Evolutionary conservation across 768 basidiomycete species (phyloP).

Genomic region (Rhodosporidiobolus sp.): DNA sequence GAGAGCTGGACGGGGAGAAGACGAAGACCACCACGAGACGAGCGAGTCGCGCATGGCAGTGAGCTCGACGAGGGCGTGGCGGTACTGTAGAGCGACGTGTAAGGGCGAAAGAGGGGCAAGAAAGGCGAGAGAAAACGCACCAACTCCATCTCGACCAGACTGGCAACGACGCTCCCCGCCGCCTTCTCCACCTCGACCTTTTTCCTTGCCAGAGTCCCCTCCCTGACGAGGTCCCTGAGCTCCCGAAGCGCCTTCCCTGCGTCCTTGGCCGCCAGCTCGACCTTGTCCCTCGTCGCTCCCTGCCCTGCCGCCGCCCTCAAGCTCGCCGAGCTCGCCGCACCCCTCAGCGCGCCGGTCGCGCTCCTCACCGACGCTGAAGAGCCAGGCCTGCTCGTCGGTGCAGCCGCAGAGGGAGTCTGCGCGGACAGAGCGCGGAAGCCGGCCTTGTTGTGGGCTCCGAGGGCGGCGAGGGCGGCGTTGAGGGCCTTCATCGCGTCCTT

Average conservation of each 20-base stretch:
- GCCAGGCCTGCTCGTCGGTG: neutral
- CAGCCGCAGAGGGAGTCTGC: neutral
- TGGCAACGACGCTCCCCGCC: slow-evolving; percentile 64
- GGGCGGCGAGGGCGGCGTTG: slow-evolving; percentile 18
- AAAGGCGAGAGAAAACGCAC: slow-evolving; percentile 58
- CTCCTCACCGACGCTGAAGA: neutral
- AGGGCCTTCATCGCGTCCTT: slow-evolving; percentile 23
- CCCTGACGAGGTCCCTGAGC: slow-evolving; percentile 51
- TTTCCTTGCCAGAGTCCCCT: slow-evolving; percentile 45
- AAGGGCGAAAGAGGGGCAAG: slow-evolving; percentile 23
- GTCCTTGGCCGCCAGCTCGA: slow-evolving; percentile 10
- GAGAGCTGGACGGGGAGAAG: slow-evolving; percentile 47
- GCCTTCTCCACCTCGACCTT: slow-evolving; percentile 69
- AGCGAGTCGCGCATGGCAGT: slow-evolving; percentile 18
- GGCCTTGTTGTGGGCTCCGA: slow-evolving; percentile 9
- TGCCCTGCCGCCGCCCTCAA: slow-evolving; percentile 45
- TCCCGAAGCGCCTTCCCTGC: slow-evolving; percentile 52
- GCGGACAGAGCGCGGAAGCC: slow-evolving; percentile 18
- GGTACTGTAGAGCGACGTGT: slow-evolving; percentile 14
- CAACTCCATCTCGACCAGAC: slow-evolving; percentile 66
- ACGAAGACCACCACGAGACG: slow-evolving; percentile 29
- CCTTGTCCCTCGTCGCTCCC: slow-evolving; percentile 4
- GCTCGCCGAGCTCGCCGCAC: slow-evolving; percentile 44
- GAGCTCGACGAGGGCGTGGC: slow-evolving; percentile 23
- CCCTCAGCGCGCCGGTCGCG: slow-evolving; percentile 45